Conservation (phyloP, 441 rosid species). For the Arabidopsis lyrata region DNA sequence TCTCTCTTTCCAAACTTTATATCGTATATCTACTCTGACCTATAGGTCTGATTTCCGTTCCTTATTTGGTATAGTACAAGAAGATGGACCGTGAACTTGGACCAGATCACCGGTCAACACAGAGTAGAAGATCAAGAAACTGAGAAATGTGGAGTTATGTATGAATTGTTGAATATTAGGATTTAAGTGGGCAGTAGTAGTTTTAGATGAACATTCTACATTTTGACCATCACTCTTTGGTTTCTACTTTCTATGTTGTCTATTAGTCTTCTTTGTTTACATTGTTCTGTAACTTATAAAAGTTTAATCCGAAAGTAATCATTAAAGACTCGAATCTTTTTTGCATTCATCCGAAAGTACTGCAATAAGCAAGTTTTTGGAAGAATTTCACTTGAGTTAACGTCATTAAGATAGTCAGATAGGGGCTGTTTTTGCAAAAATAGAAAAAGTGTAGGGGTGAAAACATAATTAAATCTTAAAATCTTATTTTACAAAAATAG, state of each 20-base stretch:
- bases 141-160: conserved; percentile 34
- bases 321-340: neutral
- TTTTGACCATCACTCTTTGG: conserved; percentile 5
- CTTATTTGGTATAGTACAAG: conserved; percentile 63
- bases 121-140: conserved; percentile 23
- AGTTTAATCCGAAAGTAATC: neutral
- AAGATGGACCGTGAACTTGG: conserved; percentile 65
- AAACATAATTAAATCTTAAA: neutral
- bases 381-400: no score
- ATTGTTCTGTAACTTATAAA: conserved; percentile 28
- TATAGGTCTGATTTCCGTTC: conserved; percentile 19
- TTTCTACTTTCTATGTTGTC: conserved; percentile 38
- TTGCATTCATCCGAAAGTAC: neutral
- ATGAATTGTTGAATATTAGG: conserved; percentile 38
- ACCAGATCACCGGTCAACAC: conserved; percentile 7
- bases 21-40: neutral
- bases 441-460: neutral
- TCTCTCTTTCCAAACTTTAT: conserved; percentile 4
- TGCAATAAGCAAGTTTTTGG: no score
- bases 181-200: conserved; percentile 23
- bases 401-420: neutral
- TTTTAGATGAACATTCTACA: conserved; percentile 25
- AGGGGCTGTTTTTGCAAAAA: neutral
- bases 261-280: conserved; percentile 10
- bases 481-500: neutral